These are phyloP conservation scores for Flaveria robusta DNA, from an alignment of 129 eudicot species.

Conservation along the genomic window DNA sequence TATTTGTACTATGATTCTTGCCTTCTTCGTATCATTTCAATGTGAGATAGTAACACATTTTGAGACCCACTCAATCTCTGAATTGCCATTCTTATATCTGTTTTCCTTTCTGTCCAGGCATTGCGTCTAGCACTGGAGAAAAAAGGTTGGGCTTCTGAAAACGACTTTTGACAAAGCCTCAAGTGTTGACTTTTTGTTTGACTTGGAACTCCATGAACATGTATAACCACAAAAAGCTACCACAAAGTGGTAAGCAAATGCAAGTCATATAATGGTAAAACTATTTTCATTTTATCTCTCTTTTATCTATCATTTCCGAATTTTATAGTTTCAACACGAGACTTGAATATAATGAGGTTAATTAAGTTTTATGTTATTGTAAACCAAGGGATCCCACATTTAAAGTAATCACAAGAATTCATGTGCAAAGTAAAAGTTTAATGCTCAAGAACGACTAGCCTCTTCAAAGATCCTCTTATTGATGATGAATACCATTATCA, in stretches of 20 bases:
- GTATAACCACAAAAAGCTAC: slow-evolving; percentile 21
- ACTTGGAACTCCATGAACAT: slow-evolving; percentile 15
- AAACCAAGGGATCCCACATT: slow-evolving; percentile 9
- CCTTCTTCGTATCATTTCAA: neutral
- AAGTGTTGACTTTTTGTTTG: slow-evolving; percentile 11
- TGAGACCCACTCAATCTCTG: neutral
- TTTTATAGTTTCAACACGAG: neutral
- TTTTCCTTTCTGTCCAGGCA: slow-evolving; percentile 41
- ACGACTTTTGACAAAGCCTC: slow-evolving; percentile 41
- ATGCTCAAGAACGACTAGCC: slow-evolving; percentile 33
- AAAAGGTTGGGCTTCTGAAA: slow-evolving; percentile 89
- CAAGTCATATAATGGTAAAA: slow-evolving; percentile 1
- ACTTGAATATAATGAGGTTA: neutral
- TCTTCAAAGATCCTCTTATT: slow-evolving; percentile 63
- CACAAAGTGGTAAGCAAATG: neutral
- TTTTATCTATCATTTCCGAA: neutral
- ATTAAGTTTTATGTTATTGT: neutral
- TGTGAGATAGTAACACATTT: neutral
- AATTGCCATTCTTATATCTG: neutral
- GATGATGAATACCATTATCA: slow-evolving; percentile 54
- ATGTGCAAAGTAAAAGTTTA: neutral
- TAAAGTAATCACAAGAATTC: slow-evolving; percentile 9
- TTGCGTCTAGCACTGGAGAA: slow-evolving; percentile 74
- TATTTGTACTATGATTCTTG: neutral
- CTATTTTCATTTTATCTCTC: neutral